Base-by-base conservation (phyloP, 2,329 filamentous ascomycete species). In the Mariannaea sp. region DNA sequence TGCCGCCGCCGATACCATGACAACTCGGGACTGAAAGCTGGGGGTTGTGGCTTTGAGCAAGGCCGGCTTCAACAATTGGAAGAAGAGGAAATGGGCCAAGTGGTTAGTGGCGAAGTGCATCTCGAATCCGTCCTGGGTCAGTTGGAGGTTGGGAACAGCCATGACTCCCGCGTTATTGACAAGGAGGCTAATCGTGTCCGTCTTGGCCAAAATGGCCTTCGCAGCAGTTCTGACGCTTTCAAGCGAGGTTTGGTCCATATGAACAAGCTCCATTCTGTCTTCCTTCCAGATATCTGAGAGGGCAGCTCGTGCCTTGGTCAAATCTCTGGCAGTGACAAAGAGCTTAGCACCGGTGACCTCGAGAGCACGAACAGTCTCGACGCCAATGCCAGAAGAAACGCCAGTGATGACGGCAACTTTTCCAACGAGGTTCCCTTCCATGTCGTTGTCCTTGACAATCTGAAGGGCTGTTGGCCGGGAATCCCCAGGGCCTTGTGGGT, bases 151-250 rank as follows among this genome's bases (percentile, higher is more conserved):
- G 1, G 70, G 66, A 3, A 61, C 41, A 0, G 62, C 70, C 68
- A 77, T 74, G 33, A 76, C 67, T 0, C 77, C 77, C 0, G 75
- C 76, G 47, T 77, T 79, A 33, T 69, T 68, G 20, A 78, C 64
- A 2, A 79, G 65, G 26, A 78, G 70, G 57, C 75, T 76, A 3
- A 79, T 60, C 10, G 64, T 61, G 7, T 61, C 45, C 6, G 66
- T 67, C 10, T 68, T 57, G 1, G 65, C 45, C 0, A 67, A 32
- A 45, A 77, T 71, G 0, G 58, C 44, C 1, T 66, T 55, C 1
- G 73, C 72, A 0, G 71, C 71, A 2, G 53, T 20, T 2, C 59
- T 59, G 13, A 66, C 57, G 9, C 54, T 58, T n/a, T 53, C 38
- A 17, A 66, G 32, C 1, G 62, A 65, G 6, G 44, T 43, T 4